Conservation (phyloP, 208 protist genomes). For the Leishmania braziliensis region DNA sequence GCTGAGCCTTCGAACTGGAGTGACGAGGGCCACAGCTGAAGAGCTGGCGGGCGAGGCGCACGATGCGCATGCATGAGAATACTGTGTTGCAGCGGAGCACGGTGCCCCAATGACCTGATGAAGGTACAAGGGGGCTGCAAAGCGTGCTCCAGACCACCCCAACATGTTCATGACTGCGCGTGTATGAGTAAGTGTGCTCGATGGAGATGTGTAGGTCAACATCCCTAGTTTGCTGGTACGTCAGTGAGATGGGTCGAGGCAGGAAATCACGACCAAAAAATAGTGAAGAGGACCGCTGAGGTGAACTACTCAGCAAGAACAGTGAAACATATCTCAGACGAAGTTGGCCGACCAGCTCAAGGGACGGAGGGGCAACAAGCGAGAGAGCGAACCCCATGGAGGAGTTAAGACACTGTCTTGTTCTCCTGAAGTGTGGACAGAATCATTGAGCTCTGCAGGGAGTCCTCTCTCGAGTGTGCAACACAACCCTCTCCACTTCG, state of each 20-base stretch:
- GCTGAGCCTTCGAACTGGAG: slow-evolving; percentile 15
- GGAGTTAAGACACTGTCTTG: background rate
- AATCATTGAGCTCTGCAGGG: background rate
- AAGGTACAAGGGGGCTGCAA: background rate
- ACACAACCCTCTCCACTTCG: background rate
- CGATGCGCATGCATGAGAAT: background rate
- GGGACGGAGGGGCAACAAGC: background rate
- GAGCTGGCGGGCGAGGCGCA: background rate
- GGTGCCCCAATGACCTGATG: background rate
- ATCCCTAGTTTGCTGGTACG: background rate
- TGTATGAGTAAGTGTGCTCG: background rate
- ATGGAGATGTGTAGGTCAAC: background rate
- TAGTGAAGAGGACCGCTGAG: background rate
- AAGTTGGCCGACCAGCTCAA: background rate
- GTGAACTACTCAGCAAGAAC: background rate
- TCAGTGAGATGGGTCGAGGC: background rate
- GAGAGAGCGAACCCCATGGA: background rate
- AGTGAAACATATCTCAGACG: background rate
- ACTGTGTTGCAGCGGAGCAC: background rate
- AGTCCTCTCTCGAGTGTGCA: background rate
- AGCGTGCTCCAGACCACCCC: slow-evolving; percentile 8
- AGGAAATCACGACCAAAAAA: background rate
- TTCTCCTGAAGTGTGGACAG: background rate
- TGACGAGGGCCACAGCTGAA: background rate
- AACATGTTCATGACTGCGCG: slow-evolving; percentile 2